Percentiles rank a stretch among this genome's conserved stretches.
phyloP scores from a whole-genome alignment of 768 basidiomycete genomes.

The Collybia mongolica region DNA sequence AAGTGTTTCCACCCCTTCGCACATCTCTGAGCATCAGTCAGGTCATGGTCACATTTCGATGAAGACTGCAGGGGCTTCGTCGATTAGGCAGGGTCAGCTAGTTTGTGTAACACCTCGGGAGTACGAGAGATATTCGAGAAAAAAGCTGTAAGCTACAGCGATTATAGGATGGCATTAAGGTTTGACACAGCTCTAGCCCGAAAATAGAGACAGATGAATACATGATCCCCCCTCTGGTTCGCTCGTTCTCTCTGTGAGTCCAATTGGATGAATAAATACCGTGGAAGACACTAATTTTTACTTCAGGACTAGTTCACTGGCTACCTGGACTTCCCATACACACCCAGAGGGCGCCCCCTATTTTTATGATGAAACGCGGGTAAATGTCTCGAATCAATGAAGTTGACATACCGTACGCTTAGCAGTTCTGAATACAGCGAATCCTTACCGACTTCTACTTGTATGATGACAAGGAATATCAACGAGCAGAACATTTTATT shows the following conservation, averaged over 20 bases:
- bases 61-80: too few species aligned
- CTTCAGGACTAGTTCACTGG: background rate
- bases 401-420: too few species aligned
- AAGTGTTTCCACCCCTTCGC: too few species aligned
- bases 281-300: background rate
- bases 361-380: constrained; percentile 3
- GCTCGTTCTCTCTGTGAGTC: background rate
- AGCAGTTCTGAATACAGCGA: background rate
- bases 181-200: too few species aligned
- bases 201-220: background rate
- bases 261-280: background rate
- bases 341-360: constrained; percentile 8
- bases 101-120: too few species aligned
- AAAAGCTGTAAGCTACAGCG: too few species aligned
- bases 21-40: too few species aligned
- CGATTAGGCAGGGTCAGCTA: too few species aligned
- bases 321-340: constrained; percentile 1
- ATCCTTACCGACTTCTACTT: constrained; percentile 7
- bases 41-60: too few species aligned
- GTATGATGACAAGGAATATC: background rate
- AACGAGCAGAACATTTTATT: constrained; percentile 3
- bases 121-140: too few species aligned
- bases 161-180: too few species aligned
- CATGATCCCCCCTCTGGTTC: background rate
- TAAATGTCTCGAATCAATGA: background rate